Conservation (phyloP, 768 basidiomycete genomes). For the Auricularia sp. region DNA sequence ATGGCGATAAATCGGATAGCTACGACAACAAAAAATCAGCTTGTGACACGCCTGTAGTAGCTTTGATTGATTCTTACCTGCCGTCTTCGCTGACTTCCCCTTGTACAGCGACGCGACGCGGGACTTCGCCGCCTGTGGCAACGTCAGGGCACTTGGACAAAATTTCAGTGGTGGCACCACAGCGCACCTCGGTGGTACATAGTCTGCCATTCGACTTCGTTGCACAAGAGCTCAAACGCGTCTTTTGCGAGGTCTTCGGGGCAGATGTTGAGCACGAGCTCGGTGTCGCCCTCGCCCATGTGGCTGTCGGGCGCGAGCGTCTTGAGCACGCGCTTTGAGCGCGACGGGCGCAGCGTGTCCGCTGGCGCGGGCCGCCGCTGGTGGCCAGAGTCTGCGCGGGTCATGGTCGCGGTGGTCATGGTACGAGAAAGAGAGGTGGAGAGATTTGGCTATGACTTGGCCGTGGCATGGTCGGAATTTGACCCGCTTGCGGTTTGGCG, state of each 20-base stretch:
- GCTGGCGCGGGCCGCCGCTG: too few relatives aligned
- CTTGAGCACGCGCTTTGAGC: not conserved
- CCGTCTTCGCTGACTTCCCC: conserved; percentile 43
- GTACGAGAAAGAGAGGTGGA: too few relatives aligned
- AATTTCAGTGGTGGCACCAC: not conserved
- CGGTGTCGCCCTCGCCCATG: conserved; percentile 57
- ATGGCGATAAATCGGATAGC: conserved; percentile 73
- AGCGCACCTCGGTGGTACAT: conserved; percentile 67
- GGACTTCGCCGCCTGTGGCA: conserved; percentile 59
- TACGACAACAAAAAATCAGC: conserved; percentile 15
- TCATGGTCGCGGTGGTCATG: too few relatives aligned
- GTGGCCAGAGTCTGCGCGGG: too few relatives aligned
- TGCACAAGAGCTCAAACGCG: conserved; percentile 48
- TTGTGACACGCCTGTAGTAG: too few relatives aligned
- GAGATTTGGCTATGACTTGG: too few relatives aligned
- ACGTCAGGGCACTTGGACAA: not conserved
- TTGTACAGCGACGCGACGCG: conserved; percentile 53
- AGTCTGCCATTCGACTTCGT: conserved; percentile 61
- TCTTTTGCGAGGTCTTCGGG: conserved; percentile 43
- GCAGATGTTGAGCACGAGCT: conserved; percentile 47
- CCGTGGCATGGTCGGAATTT: too few relatives aligned
- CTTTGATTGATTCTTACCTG: conserved; percentile 24
- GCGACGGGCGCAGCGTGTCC: not conserved
- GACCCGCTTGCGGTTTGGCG: too few relatives aligned
- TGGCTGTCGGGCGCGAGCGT: not conserved